Conservation (phyloP, 371 early-diverging fungal genomes). For the Rhizomucor miehei region DNA sequence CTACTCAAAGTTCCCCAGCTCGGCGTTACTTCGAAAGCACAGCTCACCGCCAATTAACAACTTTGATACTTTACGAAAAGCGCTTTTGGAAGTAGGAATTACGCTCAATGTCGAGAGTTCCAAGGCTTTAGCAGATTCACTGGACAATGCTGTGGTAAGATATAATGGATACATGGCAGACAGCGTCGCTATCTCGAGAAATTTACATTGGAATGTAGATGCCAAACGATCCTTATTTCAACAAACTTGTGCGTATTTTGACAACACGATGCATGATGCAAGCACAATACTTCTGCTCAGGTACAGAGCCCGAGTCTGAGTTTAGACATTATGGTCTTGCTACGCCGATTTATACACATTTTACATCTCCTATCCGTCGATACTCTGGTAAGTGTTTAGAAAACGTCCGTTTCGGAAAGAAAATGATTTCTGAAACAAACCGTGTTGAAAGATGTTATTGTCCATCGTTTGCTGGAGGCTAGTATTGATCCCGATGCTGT, state of each 20-base stretch:
- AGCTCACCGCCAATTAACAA: constrained; percentile 72
- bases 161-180: neutral
- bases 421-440: neutral
- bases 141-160: constrained; percentile 70
- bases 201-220: no score
- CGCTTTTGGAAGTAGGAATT: constrained; percentile 59
- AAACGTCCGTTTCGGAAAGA: neutral
- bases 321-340: constrained; percentile 90
- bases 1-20: constrained; percentile 84
- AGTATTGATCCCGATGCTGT: constrained; percentile 62
- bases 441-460: constrained; percentile 77
- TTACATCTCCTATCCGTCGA: constrained; percentile 96
- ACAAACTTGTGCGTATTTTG: constrained; percentile 87
- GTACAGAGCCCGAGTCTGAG: constrained; percentile 69
- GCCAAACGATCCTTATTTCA: constrained; percentile 81
- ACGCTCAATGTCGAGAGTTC: constrained; percentile 50
- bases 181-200: neutral
- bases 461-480: constrained; percentile 88
- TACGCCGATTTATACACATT: constrained; percentile 87
- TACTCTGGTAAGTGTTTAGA: constrained; percentile 67
- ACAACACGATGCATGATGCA: constrained; percentile 95
- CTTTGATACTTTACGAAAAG: constrained; percentile 74
- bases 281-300: constrained; percentile 88
- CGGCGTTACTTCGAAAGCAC: constrained; percentile 91
- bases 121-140: constrained; percentile 78